Base-by-base conservation (phyloP, 1,284 basidiomycete species). In the Retiboletus flavoniger region DNA sequence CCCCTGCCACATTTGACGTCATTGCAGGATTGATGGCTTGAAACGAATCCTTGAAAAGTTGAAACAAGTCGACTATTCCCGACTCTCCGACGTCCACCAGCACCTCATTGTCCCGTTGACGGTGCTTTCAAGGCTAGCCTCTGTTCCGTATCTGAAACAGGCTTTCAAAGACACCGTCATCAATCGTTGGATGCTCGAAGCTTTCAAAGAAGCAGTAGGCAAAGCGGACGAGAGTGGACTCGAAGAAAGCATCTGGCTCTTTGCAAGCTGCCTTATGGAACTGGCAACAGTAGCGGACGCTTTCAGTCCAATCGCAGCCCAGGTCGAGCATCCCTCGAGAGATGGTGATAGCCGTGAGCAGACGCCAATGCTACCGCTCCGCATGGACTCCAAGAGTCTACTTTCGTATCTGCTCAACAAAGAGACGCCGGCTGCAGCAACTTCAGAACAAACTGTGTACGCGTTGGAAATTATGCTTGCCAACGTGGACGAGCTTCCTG, bases 101-200 rank as follows among this genome's bases (percentile, higher is more conserved):
- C 34, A 51, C 19, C 51, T 54, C 21, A 43, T 53, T 28, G 52
- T 53, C 5, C 52, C 52, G 14, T 17, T 53, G 42, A 53, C 41
- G 2, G 52, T 54, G 13, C 36, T 54, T n/a, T 54, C 53, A 24
- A 29, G 42, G 14, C 53, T 54, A 19, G 32, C 42, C 17, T 44
- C 42, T 29, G 24, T 46, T 34, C 8, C 42, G 17, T 5, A 40
- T 35, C 38, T 54, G 14, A 31, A 36, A 16, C 42, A 42, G 6
- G 41, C 11, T 24, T 53, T 45, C 31, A 19, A 45, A 26, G 51
- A 26, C 2, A 7, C 36, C 8, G 4, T 5, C 21, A 45, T 44
- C n/a, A 36, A 45, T 29, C 5, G 14, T 16, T 54, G 50, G 50
- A 34, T 53, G 16, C 16, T 54, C 29, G 26, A 7, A 24, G 36